Base-by-base conservation (phyloP, 2,329 filamentous ascomycete species). In the Emmonsiellopsis sp. region DNA sequence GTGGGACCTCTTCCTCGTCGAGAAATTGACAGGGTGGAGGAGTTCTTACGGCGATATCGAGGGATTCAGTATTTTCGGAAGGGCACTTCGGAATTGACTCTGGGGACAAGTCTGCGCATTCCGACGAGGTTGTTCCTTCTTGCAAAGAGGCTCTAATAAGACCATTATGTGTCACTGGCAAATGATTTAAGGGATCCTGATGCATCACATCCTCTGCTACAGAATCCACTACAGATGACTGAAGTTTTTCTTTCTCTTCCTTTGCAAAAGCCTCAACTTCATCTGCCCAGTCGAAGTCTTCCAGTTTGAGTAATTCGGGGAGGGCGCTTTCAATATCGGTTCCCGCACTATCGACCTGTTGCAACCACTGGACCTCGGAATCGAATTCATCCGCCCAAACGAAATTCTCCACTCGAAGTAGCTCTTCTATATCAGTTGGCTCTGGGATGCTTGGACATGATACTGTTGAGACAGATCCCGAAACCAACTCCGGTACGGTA, bases 371-470 rank as follows among this genome's bases (percentile, higher is more conserved):
- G 5, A 34, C 21, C 5, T 6, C 5, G 31, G 44, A 46, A 6
- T 49, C 51, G 31, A 42, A n/a, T 14, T 51, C 37, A 21, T 55
- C 42, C 10, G 36, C 42, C 53, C 51, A 51, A 37, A 53, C 37
- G 36, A 55, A 52, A 7, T 51, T 36, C 17, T 53, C 32, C 6
- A 37, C 47, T 21, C 44, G 53, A 8, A 53, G 51, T 27, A 52
- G 17, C 5, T 42, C 43, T 10, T 32, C 31, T 7, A 52, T n/a
- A 5, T 53, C 27, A 10, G 33, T 46, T 34, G 44, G 32, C 10
- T 36, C 31, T 6, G 44, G 6, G 34, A 33, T 32, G 10, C 6
- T n/a, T 9, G 44, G n/a, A 46, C n/a, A n/a, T 13, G 44, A 34
- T 33, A 34, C 6, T 6, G 10, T 49, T 27, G 13, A 13, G 2